phyloP scores from a whole-genome alignment of 306 rosid species.

The Betula pendula region DNA sequence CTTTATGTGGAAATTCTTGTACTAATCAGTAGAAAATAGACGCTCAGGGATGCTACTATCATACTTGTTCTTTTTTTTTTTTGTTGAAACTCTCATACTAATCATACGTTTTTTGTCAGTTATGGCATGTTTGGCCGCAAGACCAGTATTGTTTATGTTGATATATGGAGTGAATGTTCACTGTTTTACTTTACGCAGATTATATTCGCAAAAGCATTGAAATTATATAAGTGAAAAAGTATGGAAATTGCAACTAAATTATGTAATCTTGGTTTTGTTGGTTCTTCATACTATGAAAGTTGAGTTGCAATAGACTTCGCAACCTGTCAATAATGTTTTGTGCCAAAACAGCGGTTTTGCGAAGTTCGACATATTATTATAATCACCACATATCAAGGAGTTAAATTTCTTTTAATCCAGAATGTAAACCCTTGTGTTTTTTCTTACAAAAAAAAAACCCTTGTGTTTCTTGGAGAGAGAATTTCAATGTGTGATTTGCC shows the following conservation, averaged over 20 bases:
- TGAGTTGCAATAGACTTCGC: background rate
- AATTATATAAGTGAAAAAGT: background rate
- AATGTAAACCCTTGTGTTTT: background rate
- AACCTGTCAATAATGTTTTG: background rate
- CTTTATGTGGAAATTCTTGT: constrained; percentile 9
- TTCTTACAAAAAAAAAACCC: too few relatives aligned
- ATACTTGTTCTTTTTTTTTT: background rate
- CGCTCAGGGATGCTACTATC: background rate
- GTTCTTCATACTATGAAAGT: background rate
- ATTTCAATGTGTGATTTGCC: background rate
- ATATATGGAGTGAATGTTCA: background rate
- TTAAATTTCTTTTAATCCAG: background rate
- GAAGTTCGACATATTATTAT: background rate
- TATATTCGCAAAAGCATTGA: background rate
- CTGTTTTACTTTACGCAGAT: background rate
- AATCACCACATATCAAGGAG: background rate
- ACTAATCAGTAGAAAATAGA: background rate
- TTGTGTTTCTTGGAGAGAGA: background rate
- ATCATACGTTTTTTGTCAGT: background rate
- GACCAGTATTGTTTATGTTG: background rate
- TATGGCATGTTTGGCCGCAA: background rate
- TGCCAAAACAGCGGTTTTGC: background rate
- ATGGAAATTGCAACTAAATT: background rate
- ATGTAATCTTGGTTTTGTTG: background rate
- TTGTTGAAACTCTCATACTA: background rate